These are phyloP conservation scores for Colletotrichum tamarilloi DNA, from an alignment of 2,329 filamentous ascomycete genomes.

Conservation along the genomic window DNA sequence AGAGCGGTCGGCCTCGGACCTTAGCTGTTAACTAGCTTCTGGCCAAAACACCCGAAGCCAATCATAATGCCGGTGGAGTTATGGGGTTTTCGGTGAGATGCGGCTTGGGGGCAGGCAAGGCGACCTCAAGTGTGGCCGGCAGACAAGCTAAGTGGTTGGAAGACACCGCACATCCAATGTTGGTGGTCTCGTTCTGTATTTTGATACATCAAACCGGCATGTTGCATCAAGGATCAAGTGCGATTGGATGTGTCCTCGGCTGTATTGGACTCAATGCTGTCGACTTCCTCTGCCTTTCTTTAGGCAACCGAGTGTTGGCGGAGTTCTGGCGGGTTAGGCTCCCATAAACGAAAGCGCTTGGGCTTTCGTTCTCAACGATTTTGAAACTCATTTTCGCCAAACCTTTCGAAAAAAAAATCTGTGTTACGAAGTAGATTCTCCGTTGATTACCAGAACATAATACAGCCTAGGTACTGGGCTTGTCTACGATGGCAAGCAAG, in stretches of 20 bases:
- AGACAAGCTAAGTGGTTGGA: not conserved
- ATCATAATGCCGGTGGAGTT: not conserved
- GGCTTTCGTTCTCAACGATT: not conserved
- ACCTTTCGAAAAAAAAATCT: no score
- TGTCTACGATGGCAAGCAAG: not conserved
- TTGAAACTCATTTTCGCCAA: no score
- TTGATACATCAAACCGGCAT: not conserved
- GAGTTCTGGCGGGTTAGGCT: not conserved
- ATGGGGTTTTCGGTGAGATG: not conserved
- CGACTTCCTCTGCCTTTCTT: not conserved
- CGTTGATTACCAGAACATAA: no score
- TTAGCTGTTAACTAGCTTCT: not conserved
- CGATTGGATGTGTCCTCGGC: not conserved
- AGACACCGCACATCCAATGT: not conserved
- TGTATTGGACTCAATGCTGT: not conserved
- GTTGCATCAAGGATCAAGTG: not conserved
- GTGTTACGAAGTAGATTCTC: no score
- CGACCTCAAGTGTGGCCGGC: not conserved
- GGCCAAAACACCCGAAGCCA: not conserved
- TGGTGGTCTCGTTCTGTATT: not conserved
- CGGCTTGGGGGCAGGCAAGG: not conserved
- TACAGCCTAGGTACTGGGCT: no score
- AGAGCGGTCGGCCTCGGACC: not conserved
- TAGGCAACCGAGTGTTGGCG: not conserved
- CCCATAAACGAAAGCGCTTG: not conserved